These are phyloP conservation scores for Nemania sp. DNA, from an alignment of 2,329 filamentous ascomycete genomes.

Conservation along the genomic window DNA sequence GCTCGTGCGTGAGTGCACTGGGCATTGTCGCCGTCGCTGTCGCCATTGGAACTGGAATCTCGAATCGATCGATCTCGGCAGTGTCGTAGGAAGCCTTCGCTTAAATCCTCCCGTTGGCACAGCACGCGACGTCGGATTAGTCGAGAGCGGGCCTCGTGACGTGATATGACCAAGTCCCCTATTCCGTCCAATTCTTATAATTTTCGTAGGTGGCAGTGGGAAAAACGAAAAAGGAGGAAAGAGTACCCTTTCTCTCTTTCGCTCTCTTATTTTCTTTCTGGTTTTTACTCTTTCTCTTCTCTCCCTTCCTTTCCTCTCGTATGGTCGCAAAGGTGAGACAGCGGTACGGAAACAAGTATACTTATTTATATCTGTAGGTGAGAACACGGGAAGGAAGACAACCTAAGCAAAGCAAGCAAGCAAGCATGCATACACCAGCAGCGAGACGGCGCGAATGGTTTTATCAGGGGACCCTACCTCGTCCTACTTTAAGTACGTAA, in stretches of 20 bases:
- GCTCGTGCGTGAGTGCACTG: constrained; percentile 1
- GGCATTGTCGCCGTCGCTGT: constrained; percentile 9
- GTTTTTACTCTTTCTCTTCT: no score
- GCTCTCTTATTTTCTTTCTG: no score
- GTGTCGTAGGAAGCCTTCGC: neutral
- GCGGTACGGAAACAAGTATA: neutral
- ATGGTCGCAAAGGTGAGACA: neutral
- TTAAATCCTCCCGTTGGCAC: neutral
- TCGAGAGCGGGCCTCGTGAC: neutral
- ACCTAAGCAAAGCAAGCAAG: no score
- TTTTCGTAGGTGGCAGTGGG: no score
- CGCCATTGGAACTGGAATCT: constrained; percentile 14
- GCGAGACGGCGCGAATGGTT: neutral
- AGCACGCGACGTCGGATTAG: neutral
- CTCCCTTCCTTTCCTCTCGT: no score
- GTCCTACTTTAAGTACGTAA: neutral
- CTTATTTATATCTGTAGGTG: no score
- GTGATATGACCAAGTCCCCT: no score
- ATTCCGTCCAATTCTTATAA: no score
- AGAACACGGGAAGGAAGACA: no score
- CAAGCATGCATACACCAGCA: neutral
- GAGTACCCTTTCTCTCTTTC: no score
- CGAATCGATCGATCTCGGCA: neutral
- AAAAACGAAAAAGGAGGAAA: no score
- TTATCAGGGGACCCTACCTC: neutral